Conservation (phyloP, 257 asterid species). For the Solanum virginianum region DNA sequence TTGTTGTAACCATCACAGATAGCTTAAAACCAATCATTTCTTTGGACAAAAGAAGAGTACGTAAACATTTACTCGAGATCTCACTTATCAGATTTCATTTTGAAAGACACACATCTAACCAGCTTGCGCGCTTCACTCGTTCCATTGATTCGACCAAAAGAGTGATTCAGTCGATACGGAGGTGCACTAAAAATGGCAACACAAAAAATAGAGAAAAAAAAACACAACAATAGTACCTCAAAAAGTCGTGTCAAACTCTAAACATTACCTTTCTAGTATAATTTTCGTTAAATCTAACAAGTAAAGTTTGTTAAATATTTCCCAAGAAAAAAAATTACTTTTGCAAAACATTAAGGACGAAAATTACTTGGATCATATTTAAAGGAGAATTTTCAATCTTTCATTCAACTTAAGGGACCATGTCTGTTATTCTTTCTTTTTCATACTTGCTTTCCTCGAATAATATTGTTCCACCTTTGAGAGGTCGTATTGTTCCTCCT, state of each 20-base stretch:
- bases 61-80: too few relatives aligned
- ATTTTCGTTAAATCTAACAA: background rate
- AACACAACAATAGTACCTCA: background rate
- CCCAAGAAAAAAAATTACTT: background rate
- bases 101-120: too few relatives aligned
- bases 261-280: background rate
- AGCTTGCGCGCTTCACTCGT: fast-evolving
- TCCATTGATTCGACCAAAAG: too few relatives aligned
- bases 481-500: background rate
- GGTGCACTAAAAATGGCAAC: background rate
- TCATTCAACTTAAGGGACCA: background rate
- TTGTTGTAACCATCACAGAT: too few relatives aligned
- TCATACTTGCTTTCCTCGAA: background rate
- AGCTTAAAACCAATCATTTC: too few relatives aligned
- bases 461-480: background rate
- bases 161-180: too few relatives aligned
- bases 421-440: background rate
- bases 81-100: too few relatives aligned
- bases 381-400: background rate
- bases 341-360: background rate
- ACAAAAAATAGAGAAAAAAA: background rate
- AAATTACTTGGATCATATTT: background rate
- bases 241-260: too few relatives aligned
- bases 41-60: too few relatives aligned
- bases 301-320: background rate